phyloP scores from a whole-genome alignment of 2,329 filamentous ascomycete species.

The Sporothrix dimorphospora region DNA sequence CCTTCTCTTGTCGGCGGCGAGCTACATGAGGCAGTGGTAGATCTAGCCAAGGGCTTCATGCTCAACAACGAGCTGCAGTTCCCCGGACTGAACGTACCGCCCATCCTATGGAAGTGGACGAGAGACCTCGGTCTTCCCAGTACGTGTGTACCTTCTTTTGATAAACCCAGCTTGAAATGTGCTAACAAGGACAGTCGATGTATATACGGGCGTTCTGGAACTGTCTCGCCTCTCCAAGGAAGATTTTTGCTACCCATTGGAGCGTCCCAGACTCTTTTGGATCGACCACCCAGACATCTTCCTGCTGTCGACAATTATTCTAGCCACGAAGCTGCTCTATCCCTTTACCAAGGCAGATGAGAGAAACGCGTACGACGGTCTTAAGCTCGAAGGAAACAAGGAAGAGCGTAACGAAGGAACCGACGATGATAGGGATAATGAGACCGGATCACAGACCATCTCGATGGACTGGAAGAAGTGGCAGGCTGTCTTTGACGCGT shows the following conservation, averaged over 20 bases:
- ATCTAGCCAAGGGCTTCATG: constrained; percentile 66
- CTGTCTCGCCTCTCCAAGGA: constrained; percentile 57
- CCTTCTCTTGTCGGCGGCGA: constrained; percentile 54
- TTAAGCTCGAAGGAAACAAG: background rate
- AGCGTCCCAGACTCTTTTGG: constrained; percentile 49
- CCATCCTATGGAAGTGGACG: constrained; percentile 70
- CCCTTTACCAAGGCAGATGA: constrained; percentile 55
- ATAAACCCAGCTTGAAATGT: background rate
- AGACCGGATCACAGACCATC: constrained; percentile 59
- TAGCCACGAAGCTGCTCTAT: constrained; percentile 78
- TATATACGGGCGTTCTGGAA: constrained; percentile 61
- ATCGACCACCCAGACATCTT: constrained; percentile 74
- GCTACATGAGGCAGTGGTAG: constrained; percentile 66
- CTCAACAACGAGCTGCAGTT: constrained; percentile 70
- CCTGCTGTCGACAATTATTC: constrained; percentile 69
- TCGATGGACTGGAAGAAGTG: constrained; percentile 74
- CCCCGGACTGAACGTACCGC: constrained; percentile 71
- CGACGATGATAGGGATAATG: constrained; percentile 40
- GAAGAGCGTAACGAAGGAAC: constrained; percentile 40
- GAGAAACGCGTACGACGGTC: constrained; percentile 41
- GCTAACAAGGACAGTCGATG: constrained; percentile 57
- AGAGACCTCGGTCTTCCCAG: constrained; percentile 74
- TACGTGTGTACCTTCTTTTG: constrained; percentile 46
- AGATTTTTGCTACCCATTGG: constrained; percentile 61
- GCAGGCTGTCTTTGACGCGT: constrained; percentile 54